phyloP scores from a whole-genome alignment of 2,329 filamentous ascomycete species.

The Hypoxylon sp. region DNA sequence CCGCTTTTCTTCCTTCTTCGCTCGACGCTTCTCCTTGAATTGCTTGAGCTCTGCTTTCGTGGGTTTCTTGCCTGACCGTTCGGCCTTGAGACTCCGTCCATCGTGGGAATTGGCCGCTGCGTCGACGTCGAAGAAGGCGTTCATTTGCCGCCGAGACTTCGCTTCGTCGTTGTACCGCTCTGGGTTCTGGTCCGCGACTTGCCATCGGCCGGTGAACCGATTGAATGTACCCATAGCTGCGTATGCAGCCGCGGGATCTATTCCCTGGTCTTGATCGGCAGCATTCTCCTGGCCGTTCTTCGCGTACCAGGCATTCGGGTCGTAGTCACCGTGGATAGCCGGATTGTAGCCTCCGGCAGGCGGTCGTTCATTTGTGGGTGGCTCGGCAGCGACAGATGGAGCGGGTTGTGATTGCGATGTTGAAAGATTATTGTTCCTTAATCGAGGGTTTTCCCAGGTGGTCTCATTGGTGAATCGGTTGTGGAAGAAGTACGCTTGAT shows the following conservation, averaged over 20 bases:
- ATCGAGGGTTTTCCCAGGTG: conserved; percentile 89
- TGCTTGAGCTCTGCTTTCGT: conserved; percentile 88
- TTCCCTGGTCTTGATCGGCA: conserved; percentile 53
- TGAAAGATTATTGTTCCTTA: conserved; percentile 61
- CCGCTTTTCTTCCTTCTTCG: conserved; percentile 94
- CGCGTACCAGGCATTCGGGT: conserved; percentile 95
- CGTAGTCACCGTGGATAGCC: conserved; percentile 95
- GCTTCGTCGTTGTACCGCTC: conserved; percentile 88
- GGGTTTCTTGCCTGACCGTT: conserved; percentile 86
- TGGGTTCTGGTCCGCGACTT: conserved; percentile 74
- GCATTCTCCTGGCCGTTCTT: conserved; percentile 63
- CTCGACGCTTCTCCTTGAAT: conserved; percentile 89
- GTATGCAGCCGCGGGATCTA: conserved; percentile 64
- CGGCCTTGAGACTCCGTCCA: conserved; percentile 90
- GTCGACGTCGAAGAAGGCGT: conserved; percentile 95
- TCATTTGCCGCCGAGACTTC: conserved; percentile 89
- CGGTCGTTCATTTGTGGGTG: conserved; percentile 54
- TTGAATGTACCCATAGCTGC: conserved; percentile 84
- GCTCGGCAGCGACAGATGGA: conserved; percentile 47
- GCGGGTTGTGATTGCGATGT: conserved; percentile 45
- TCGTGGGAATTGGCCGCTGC: conserved; percentile 92
- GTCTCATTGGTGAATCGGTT: conserved; percentile 81
- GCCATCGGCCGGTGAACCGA: conserved; percentile 88
- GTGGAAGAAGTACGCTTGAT: conserved; percentile 83
- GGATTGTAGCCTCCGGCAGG: conserved; percentile 89